Percentiles rank a stretch among this genome's conserved stretches.
Evolutionary conservation across 768 basidiomycete genomes (phyloP).

Genomic region (Boletales sp.): DNA sequence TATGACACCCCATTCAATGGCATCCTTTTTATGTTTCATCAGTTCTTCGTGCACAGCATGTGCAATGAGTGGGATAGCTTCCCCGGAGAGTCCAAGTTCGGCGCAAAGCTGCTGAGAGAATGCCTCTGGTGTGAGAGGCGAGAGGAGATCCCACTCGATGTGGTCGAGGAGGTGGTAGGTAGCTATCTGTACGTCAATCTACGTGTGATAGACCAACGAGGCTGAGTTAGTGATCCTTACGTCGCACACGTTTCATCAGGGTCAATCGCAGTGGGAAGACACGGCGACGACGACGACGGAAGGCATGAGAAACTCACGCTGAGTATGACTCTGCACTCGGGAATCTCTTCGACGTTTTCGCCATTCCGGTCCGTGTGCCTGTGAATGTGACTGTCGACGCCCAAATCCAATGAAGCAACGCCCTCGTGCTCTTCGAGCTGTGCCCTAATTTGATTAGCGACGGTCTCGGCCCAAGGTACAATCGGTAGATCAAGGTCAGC

Average conservation of each 20-base stretch:
- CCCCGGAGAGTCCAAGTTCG: constrained; percentile 86
- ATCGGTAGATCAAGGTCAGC: constrained; percentile 77
- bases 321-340: constrained; percentile 79
- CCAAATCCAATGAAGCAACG: constrained; percentile 74
- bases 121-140: constrained; percentile 81
- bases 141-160: constrained; percentile 98
- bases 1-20: constrained; percentile 90
- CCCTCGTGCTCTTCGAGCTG: constrained; percentile 90
- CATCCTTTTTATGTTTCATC: constrained; percentile 92
- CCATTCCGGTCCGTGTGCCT: constrained; percentile 12
- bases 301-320: constrained; percentile 48
- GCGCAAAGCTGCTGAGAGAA: constrained; percentile 77
- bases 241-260: constrained; percentile 16
- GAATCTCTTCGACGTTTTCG: constrained; percentile 60
- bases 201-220: background rate
- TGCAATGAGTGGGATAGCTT: constrained; percentile 83
- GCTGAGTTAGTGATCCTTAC: constrained; percentile 10
- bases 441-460: constrained; percentile 83
- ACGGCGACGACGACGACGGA: constrained; percentile 1
- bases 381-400: constrained; percentile 32
- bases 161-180: constrained; percentile 89
- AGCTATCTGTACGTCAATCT: constrained; percentile 98
- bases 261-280: constrained; percentile 12
- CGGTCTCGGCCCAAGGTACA: constrained; percentile 65
- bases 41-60: constrained; percentile 96